Conservation (phyloP, 208 protist genomes). For the Trypanosomatidae sp. region DNA sequence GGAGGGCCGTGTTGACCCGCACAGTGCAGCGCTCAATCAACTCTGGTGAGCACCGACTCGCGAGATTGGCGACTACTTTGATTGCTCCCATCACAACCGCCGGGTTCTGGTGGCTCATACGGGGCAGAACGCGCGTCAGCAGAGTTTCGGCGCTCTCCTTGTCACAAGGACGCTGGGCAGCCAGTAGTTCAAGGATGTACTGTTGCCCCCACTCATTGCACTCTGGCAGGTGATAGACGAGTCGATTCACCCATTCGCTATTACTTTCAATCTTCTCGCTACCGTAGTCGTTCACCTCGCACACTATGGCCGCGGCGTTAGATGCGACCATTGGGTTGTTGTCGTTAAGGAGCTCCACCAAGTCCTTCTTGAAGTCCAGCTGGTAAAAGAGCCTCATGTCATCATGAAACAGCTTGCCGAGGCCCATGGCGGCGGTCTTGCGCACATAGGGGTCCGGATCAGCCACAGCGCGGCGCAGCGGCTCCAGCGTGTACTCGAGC, state of each 20-base stretch:
- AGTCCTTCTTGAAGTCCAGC: conserved; percentile 88
- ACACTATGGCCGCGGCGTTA: conserved; percentile 98
- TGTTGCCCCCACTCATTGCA: conserved; percentile 99
- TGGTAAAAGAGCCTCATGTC: conserved; percentile 95
- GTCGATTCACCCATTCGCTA: conserved; percentile 88
- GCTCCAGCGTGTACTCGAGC: conserved; percentile 98
- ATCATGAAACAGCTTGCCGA: conserved; percentile 99
- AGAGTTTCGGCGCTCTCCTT: conserved; percentile 88
- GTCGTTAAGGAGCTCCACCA: conserved; percentile 96
- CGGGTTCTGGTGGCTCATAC: conserved; percentile 97
- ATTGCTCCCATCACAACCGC: conserved; percentile 98
- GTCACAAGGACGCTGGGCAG: conserved; percentile 62
- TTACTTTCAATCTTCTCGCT: conserved; percentile 52
- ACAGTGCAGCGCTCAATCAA: conserved; percentile 61
- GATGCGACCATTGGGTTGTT: conserved; percentile 97
- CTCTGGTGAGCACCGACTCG: conserved; percentile 60
- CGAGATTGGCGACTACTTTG: conserved; percentile 90
- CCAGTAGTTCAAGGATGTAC: conserved; percentile 97
- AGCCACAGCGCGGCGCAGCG: conserved; percentile 87
- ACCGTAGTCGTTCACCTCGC: conserved; percentile 90
- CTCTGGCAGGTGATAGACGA: conserved; percentile 96
- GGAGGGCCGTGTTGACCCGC: conserved; percentile 96
- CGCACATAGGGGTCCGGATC: conserved; percentile 99
- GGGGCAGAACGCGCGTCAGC: conserved; percentile 93
- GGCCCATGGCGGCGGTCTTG: conserved; percentile 99